Conservation (phyloP, 192 early-diverging fungal genomes). For the Rhizoclosmatium sp. region DNA sequence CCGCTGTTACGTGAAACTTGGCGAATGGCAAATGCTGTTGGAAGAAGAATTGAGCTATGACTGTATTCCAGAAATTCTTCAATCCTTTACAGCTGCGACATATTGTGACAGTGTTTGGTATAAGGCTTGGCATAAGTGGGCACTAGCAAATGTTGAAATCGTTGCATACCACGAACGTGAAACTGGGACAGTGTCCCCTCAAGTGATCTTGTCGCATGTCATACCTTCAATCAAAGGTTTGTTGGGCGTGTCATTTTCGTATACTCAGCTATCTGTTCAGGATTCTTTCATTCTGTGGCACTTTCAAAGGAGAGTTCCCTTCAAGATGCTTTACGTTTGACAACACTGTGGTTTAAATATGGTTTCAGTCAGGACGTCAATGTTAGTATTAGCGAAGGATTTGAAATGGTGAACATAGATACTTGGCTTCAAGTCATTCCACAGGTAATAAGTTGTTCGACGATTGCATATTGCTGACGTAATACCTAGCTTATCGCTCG, state of each 20-base stretch:
- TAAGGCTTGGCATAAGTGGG: conserved; percentile 91
- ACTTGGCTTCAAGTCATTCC: conserved; percentile 93
- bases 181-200: conserved; percentile 63
- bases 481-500: conserved; percentile 76
- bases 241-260: conserved; percentile 10
- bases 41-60: conserved; percentile 51
- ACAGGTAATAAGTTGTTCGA: conserved; percentile 25
- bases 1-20: conserved; percentile 80
- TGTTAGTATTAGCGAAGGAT: conserved; percentile 68
- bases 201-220: conserved; percentile 64
- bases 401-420: conserved; percentile 74
- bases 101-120: conserved; percentile 82
- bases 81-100: conserved; percentile 75
- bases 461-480: not conserved
- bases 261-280: conserved; percentile 42
- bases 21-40: conserved; percentile 76
- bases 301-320: conserved; percentile 76
- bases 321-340: conserved; percentile 83
- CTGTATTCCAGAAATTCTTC: conserved; percentile 62
- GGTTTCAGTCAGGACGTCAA: conserved; percentile 76
- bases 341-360: conserved; percentile 90
- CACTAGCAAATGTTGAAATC: conserved; percentile 80
- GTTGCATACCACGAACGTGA: conserved; percentile 71
- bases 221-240: conserved; percentile 74
- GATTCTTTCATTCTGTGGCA: conserved; percentile 84